Percentiles rank a stretch among this genome's conserved stretches.
Conservation (phyloP, 306 rosid genomes). For the Vigna nakashimae region DNA sequence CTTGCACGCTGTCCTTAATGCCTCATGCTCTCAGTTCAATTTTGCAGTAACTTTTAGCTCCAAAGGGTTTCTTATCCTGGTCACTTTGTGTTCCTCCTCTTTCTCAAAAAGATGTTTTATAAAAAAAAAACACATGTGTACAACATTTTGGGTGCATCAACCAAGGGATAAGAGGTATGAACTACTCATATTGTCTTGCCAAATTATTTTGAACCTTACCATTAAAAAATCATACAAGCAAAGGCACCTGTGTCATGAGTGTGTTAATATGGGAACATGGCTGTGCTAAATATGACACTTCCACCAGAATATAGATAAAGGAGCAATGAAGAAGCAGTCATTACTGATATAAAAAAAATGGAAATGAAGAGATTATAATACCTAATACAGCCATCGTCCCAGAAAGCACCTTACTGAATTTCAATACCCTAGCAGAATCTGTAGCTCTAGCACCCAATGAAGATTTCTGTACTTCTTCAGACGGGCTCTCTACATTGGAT, state of each 20-base stretch:
- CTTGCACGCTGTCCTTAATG: not conserved
- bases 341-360: conserved; percentile 27
- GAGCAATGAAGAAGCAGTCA: conserved; percentile 26
- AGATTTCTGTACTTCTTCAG: conserved; percentile 65
- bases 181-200: conserved; percentile 4
- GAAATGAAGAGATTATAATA: conserved; percentile 41
- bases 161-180: conserved; percentile 11
- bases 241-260: conserved; percentile 10
- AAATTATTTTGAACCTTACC: conserved; percentile 15
- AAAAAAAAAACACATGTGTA: not conserved
- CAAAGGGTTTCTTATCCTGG: not conserved
- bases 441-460: conserved; percentile 85
- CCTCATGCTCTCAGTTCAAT: not conserved
- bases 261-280: conserved; percentile 23
- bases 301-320: not conserved
- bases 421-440: conserved; percentile 85
- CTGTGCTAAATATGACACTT: conserved; percentile 21
- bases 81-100: not conserved
- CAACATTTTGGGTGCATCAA: conserved; percentile 26
- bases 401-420: conserved; percentile 84
- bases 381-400: conserved; percentile 81
- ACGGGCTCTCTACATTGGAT: conserved; percentile 47
- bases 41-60: not conserved
- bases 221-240: conserved; percentile 8
- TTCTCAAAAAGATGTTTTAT: not conserved